Evolutionary conservation across 768 basidiomycete species (phyloP), one percentile per base, ranked within the genome.

Genomic region (Hypsizygus marmoreus): DNA sequence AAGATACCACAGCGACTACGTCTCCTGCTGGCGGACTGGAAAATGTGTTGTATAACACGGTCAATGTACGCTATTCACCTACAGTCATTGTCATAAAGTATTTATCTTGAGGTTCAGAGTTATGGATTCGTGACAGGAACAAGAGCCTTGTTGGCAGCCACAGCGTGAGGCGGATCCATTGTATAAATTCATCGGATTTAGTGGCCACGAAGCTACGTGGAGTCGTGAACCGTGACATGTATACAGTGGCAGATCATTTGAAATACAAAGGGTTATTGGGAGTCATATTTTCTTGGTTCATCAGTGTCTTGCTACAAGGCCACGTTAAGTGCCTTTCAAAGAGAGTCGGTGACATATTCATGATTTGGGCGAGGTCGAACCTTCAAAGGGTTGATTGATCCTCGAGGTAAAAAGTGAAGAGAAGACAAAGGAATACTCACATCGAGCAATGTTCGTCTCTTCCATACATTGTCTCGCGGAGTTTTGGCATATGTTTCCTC

Each of bases 1-100:
- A 72, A 42, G 84, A 86, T 52, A 72, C 71, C 40, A 79, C 75
- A 13, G 84, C 80, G n/a, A 86, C 85, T 4, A 79, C 80, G 3
- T 81, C 80, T 6, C 81, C 83, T 1, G 58, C 66, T 5, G 80
- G 80, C 23, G 82, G 74, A 4, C 66, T 77, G 38, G 76, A 78
- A 49, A 86, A 76, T 49, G 70, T 85, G 5, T 60, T 80, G n/a
- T 69, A 81, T 51, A 86, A 86, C 54, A 64, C 74, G 25, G 68
- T 63, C 8, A 77, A 77, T 51, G 81, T 82, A 53, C 61, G 80
- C 65, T 32, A 32, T 33, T 35, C 25, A 45, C 14, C 32, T 30
- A 11, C 14, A 9, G 19, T 16, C 20, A 19, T 49, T 34, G 4
- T n/a, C 26, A 12, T 22, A 14, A 22, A 20, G 9, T 17, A 26